phyloP scores from a whole-genome alignment of 73 alveolate species.

The Paramecium sexaurelia region DNA sequence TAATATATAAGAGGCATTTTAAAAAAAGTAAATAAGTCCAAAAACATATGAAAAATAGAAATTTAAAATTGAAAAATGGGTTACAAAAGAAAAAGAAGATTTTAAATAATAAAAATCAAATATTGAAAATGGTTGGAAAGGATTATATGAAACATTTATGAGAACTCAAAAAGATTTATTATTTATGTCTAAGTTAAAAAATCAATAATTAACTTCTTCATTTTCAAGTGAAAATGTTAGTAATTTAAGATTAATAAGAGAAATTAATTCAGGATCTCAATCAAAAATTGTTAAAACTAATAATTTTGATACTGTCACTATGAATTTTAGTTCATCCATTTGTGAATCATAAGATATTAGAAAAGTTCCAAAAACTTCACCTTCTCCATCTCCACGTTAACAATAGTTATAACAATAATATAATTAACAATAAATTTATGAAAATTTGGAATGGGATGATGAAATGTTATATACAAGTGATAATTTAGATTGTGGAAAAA shows the following conservation, averaged over 20 bases:
- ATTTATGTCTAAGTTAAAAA: background rate
- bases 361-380: conserved; percentile 34
- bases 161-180: conserved; percentile 44
- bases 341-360: conserved; percentile 42
- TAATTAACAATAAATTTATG: background rate
- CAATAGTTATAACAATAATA: background rate
- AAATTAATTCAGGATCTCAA: background rate
- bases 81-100: conserved; percentile 74
- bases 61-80: conserved; percentile 75
- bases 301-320: conserved; percentile 3
- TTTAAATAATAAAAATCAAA: background rate
- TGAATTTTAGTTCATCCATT: conserved; percentile 38
- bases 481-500: background rate
- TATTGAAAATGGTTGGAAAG: conserved; percentile 56
- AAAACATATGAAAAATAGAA: conserved; percentile 61
- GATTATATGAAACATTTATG: conserved; percentile 53
- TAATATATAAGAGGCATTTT: conserved; percentile 67
- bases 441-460: conserved; percentile 61
- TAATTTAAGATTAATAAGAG: background rate
- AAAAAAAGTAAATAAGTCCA: conserved; percentile 70
- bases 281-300: background rate
- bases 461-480: conserved; percentile 52
- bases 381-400: conserved; percentile 43
- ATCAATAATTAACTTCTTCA: background rate
- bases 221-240: conserved; percentile 35